Evolutionary conservation across 305 asterid species (phyloP), one percentile per base, ranked within the genome.

Genomic region (Nicotiana rustica): DNA sequence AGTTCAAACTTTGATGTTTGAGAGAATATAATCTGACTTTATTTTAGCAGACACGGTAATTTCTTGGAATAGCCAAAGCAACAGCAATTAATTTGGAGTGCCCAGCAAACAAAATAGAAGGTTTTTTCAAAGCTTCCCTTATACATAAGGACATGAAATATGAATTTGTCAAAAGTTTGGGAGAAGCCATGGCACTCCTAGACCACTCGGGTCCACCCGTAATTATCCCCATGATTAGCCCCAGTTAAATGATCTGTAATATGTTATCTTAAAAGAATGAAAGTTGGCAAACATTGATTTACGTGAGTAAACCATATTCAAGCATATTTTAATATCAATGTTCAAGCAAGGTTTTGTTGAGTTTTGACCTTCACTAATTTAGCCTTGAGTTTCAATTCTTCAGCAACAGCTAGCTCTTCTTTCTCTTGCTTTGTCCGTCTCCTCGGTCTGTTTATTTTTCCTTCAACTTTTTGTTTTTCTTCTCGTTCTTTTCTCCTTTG

Each of bases 351-450:
- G 47, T 18, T 68, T 17, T 44, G 52, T 57, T 31, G 31, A 44
- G 56, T 17, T 44, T 14, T 73, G 90, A 96, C 99, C 98, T 94
- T 95, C 89, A 86, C 84, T 76, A 93, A 87, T 83, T 92, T 91
- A 81, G 90, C 97, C 90, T 92, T 92, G 84, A 96, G 94, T 80
- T 91, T 93, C 29, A 91, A 86, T 85, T 89, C 98, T 77, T 85
- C 87, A 82, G 80, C 86, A 81, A 87, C 89, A 35, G 90, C 92
- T 83, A 93, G 47, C 81, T 91, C 91, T 82, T 91, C 93, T 76
- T 81, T 90, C 62, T 90, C 97, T 87, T 93, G 97, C 89, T 91
- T 88, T 4, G 96, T 89, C 86, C 60, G 90, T 82, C 67, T 92
- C 60, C 82, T 89, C 81, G 87, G 89, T 82, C 17, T 89, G 78